phyloP scores from a whole-genome alignment of 2,329 filamentous ascomycete species.

The Arthroderma sp. region DNA sequence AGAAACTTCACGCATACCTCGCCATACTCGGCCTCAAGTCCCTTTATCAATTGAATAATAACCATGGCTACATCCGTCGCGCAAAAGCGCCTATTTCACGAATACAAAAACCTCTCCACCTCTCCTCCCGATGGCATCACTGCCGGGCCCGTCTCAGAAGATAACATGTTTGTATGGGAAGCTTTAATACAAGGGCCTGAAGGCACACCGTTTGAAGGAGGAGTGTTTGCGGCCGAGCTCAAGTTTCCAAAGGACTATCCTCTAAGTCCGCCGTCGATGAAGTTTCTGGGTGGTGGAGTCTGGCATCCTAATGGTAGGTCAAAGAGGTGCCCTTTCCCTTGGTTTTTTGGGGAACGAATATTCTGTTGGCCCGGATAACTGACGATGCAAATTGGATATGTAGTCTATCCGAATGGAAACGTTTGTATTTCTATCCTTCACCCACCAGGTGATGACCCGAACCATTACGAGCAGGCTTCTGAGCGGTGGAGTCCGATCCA shows the following conservation, averaged over 20 bases:
- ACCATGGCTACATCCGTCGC: conserved; percentile 40
- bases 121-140: conserved; percentile 97
- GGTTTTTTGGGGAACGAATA: background rate
- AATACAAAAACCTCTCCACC: conserved; percentile 87
- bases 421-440: conserved; percentile 97
- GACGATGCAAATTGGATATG: background rate
- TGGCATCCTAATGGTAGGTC: conserved; percentile 87
- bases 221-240: conserved; percentile 87
- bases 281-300: conserved; percentile 71
- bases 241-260: conserved; percentile 95
- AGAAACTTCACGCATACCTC: background rate
- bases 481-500: conserved; percentile 95
- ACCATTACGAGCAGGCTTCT: conserved; percentile 77
- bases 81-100: conserved; percentile 74
- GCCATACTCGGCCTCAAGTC: background rate
- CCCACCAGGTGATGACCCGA: conserved; percentile 84
- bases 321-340: background rate
- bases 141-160: conserved; percentile 81
- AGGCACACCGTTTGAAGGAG: conserved; percentile 89
- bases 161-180: conserved; percentile 94
- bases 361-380: background rate
- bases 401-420: conserved; percentile 68
- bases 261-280: conserved; percentile 91
- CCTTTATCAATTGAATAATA: background rate
- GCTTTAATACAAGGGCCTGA: conserved; percentile 91